A percentile compares a stretch with the other conserved stretches of the same genome.
Evolutionary conservation across 2,329 filamentous ascomycete genomes (phyloP).

Genomic region (Trematosphaeria pertusa): DNA sequence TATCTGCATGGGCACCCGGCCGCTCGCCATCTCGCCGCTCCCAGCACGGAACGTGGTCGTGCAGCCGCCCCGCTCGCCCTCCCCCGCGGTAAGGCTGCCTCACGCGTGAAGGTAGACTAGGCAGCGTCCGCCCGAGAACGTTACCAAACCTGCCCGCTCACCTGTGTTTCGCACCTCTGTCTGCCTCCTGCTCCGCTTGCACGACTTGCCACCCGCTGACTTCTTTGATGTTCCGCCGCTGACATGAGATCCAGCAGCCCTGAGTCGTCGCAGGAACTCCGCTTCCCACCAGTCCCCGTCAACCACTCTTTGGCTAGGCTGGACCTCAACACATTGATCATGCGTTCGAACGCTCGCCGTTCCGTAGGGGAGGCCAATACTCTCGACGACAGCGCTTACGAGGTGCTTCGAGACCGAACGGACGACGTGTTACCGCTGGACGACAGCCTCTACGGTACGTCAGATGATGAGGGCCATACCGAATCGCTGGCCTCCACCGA

Average conservation of each 20-base stretch:
- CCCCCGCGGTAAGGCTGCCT: slow-evolving; percentile 24
- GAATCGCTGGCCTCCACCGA: slow-evolving; percentile 46
- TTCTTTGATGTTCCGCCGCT: slow-evolving; percentile 25
- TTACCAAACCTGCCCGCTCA: slow-evolving; percentile 7
- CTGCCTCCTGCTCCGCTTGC: slow-evolving; percentile 1
- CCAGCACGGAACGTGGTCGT: slow-evolving; percentile 11
- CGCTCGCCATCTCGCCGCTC: background rate
- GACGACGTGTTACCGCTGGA: slow-evolving; percentile 32
- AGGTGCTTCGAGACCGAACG: no score
- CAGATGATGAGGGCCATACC: slow-evolving; percentile 48
- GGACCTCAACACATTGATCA: slow-evolving; percentile 44
- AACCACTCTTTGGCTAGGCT: slow-evolving; percentile 38
- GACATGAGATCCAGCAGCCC: slow-evolving; percentile 39
- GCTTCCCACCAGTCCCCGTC: slow-evolving; percentile 41
- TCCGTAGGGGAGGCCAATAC: slow-evolving; percentile 35
- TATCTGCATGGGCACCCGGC: slow-evolving; percentile 1
- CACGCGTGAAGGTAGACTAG: slow-evolving; percentile 22
- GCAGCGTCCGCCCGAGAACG: slow-evolving; percentile 20
- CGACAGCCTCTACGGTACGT: slow-evolving; percentile 38
- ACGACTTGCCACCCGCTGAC: slow-evolving; percentile 2
- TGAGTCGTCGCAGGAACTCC: slow-evolving; percentile 35
- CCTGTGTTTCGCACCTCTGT: slow-evolving; percentile 7
- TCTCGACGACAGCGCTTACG: slow-evolving; percentile 48
- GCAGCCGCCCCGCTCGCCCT: slow-evolving; percentile 17
- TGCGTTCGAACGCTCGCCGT: slow-evolving; percentile 38